phyloP scores from a whole-genome alignment of 1,284 basidiomycete genomes.

The Austroboletus rostrupii region DNA sequence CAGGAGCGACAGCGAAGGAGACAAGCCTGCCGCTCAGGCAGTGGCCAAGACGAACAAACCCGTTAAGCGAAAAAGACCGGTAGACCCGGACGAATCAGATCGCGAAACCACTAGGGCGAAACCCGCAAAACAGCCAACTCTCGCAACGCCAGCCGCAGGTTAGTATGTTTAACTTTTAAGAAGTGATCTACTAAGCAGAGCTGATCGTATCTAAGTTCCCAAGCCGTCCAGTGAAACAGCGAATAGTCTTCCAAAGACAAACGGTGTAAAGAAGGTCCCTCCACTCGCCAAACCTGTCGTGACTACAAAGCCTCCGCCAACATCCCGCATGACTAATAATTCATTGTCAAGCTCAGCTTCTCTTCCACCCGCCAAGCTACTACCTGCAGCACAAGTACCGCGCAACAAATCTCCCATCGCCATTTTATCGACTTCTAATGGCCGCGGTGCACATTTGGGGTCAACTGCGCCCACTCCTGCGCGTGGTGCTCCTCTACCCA shows the following conservation, averaged over 20 bases:
- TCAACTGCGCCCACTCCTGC: not conserved
- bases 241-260: slow-evolving; percentile 5
- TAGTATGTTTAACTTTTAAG: slow-evolving; percentile 6
- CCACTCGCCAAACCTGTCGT: not conserved
- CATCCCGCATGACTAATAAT: slow-evolving; percentile 19
- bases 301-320: slow-evolving; percentile 1
- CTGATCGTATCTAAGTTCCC: slow-evolving; percentile 12
- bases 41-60: slow-evolving; percentile 14
- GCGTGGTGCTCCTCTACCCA: not conserved
- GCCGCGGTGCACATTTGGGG: not conserved
- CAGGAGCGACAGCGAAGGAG: slow-evolving; percentile 29
- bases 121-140: slow-evolving; percentile 5
- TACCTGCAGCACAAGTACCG: not conserved
- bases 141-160: slow-evolving; percentile 13
- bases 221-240: slow-evolving; percentile 10
- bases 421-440: not conserved
- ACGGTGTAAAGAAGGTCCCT: slow-evolving; percentile 4
- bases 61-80: slow-evolving; percentile 26
- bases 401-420: not conserved
- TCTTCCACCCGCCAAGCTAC: not conserved
- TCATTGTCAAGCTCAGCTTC: slow-evolving; percentile 13
- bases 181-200: not conserved
- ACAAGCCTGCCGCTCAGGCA: slow-evolving; percentile 20
- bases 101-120: slow-evolving; percentile 17
- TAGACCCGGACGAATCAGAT: slow-evolving; percentile 27